phyloP scores from a whole-genome alignment of 495 filamentous ascomycete genomes.

The Aspergillus carlsbadensis region DNA sequence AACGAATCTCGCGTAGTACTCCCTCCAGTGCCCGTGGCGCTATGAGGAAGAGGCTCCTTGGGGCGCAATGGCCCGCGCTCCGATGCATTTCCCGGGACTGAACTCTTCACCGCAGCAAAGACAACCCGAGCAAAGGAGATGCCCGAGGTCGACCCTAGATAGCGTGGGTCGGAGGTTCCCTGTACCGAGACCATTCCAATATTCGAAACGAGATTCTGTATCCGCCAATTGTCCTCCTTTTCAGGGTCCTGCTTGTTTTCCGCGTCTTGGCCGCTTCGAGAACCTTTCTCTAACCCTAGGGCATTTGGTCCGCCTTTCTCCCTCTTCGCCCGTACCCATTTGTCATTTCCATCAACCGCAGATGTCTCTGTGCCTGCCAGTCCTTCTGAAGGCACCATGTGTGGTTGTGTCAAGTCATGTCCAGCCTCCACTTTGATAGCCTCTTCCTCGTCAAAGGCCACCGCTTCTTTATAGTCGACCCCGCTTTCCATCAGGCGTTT shows the following conservation, averaged over 20 bases:
- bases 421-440: slow-evolving; percentile 38
- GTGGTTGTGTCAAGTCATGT: slow-evolving; percentile 27
- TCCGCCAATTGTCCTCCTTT: slow-evolving; percentile 59
- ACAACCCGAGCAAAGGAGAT: slow-evolving; percentile 95
- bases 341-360: slow-evolving; percentile 18
- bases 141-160: slow-evolving; percentile 82
- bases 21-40: slow-evolving; percentile 50
- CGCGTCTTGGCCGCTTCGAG: slow-evolving; percentile 18
- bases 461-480: slow-evolving; percentile 69
- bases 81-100: slow-evolving; percentile 55
- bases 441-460: slow-evolving; percentile 70
- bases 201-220: slow-evolving; percentile 74
- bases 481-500: slow-evolving; percentile 66
- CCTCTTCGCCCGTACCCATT: slow-evolving; percentile 24
- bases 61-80: slow-evolving; percentile 57
- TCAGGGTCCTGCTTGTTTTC: slow-evolving; percentile 28
- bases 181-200: slow-evolving; percentile 75
- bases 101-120: slow-evolving; percentile 89
- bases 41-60: slow-evolving; percentile 45
- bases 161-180: slow-evolving; percentile 73
- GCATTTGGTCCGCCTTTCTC: slow-evolving; percentile 19
- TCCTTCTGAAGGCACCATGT: slow-evolving; percentile 13
- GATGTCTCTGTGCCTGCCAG: slow-evolving; percentile 19
- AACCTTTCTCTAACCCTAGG: slow-evolving; percentile 39
- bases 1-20: slow-evolving; percentile 91